Conservation (phyloP, 352 stramenopile genomes). For the Phytophthora pistaciae region DNA sequence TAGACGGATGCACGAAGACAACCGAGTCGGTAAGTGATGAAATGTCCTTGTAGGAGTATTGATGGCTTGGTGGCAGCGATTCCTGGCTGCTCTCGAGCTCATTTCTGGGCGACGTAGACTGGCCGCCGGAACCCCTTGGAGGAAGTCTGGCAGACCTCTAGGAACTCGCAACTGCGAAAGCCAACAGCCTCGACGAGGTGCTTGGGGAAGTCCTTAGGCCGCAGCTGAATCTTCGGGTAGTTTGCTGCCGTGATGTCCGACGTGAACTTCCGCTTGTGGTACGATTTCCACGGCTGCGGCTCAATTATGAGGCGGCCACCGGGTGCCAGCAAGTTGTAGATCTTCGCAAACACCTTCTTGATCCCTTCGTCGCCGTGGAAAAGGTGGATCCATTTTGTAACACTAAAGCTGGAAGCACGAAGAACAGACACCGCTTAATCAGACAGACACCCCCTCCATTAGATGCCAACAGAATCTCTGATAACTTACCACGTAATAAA, state of each 20-base stretch:
- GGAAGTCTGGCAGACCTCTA: conserved; percentile 82
- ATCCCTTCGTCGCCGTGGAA: conserved; percentile 89
- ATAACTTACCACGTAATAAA: conserved; percentile 78
- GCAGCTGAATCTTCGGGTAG: conserved; percentile 76
- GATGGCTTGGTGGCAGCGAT: conserved; percentile 10
- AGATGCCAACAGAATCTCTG: background rate
- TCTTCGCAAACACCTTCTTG: conserved; percentile 72
- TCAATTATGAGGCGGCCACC: conserved; percentile 85
- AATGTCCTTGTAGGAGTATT: conserved; percentile 24
- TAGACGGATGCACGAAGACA: conserved; percentile 44
- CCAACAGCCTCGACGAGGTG: conserved; percentile 67
- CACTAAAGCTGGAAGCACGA: conserved; percentile 69
- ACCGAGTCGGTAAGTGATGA: conserved; percentile 41
- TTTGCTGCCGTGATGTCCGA: conserved; percentile 76
- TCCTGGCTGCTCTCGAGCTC: conserved; percentile 10
- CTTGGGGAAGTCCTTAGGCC: conserved; percentile 77
- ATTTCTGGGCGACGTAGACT: conserved; percentile 83
- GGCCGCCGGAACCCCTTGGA: conserved; percentile 79
- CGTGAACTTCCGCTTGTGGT: conserved; percentile 89
- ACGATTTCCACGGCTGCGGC: conserved; percentile 90
- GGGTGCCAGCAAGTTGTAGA: conserved; percentile 69
- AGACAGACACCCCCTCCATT: background rate
- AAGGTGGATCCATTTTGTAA: conserved; percentile 94
- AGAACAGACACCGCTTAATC: background rate
- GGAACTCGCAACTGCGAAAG: conserved; percentile 73